phyloP scores from a whole-genome alignment of 192 early-diverging fungal species.

The Linnemannia hyalina region DNA sequence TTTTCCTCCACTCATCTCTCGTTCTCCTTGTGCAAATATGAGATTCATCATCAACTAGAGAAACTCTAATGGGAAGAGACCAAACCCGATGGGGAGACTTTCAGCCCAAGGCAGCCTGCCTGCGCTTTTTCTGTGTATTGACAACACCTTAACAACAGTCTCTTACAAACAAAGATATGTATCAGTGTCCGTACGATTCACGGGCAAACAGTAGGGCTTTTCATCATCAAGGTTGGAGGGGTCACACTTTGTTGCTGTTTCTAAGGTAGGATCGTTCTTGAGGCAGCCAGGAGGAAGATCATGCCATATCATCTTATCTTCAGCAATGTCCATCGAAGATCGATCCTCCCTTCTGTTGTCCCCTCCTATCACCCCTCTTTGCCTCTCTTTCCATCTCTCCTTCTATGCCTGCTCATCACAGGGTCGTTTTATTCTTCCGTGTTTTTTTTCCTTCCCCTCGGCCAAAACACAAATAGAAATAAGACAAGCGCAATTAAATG shows the following conservation, averaged over 20 bases:
- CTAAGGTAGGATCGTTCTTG: too few relatives aligned
- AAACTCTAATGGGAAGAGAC: background rate
- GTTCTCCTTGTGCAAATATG: background rate
- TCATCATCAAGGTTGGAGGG: too few relatives aligned
- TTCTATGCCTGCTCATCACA: background rate
- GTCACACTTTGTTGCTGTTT: too few relatives aligned
- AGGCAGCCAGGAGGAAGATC: background rate
- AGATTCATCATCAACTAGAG: background rate
- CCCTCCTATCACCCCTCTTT: background rate
- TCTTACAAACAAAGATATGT: too few relatives aligned
- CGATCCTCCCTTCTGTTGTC: background rate
- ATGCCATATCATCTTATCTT: background rate
- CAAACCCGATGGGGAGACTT: background rate
- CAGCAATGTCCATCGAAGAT: constrained; percentile 10
- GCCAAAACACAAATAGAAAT: background rate
- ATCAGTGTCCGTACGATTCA: too few relatives aligned
- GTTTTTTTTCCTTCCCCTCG: background rate
- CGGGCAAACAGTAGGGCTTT: too few relatives aligned
- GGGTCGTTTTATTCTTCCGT: background rate
- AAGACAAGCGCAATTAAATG: background rate
- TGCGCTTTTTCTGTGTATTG: too few relatives aligned
- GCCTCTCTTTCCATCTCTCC: background rate
- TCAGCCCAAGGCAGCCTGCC: background rate
- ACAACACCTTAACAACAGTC: too few relatives aligned
- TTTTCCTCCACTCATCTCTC: background rate